phyloP scores from a whole-genome alignment of 305 asterid species.

The Solanum hybrid region DNA sequence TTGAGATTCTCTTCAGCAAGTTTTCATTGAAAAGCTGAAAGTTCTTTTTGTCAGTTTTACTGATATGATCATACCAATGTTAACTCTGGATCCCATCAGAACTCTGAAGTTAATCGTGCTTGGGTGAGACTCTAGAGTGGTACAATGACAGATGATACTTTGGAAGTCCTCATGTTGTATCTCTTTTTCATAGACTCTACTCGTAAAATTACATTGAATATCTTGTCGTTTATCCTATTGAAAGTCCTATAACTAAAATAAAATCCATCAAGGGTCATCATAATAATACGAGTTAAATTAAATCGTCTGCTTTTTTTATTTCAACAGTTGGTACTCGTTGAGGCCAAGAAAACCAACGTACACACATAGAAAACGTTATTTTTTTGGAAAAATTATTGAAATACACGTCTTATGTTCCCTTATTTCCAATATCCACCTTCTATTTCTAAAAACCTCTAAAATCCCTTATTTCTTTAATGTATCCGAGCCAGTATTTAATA shows the following conservation, averaged over 20 bases:
- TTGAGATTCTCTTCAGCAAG: neutral
- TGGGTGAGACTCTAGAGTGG: neutral
- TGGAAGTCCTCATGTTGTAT: neutral
- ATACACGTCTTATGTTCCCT: no score
- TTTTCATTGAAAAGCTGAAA: no score
- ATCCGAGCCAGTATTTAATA: no score
- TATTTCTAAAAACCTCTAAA: no score
- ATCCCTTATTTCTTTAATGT: no score
- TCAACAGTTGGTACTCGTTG: neutral
- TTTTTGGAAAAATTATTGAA: no score
- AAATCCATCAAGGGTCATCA: neutral
- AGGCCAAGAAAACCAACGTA: neutral
- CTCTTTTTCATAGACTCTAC: neutral
- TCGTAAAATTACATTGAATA: neutral
- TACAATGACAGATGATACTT: neutral
- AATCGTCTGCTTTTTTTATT: neutral
- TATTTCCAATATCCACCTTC: no score
- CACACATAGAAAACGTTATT: neutral
- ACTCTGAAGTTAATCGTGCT: neutral
- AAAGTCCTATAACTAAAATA: neutral
- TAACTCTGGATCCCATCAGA: neutral
- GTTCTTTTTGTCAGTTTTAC: neutral
- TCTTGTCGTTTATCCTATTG: neutral
- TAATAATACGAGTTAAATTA: neutral
- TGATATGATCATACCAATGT: neutral